Conservation (phyloP, 345 rosid genomes). For the Arabis alpina region DNA sequence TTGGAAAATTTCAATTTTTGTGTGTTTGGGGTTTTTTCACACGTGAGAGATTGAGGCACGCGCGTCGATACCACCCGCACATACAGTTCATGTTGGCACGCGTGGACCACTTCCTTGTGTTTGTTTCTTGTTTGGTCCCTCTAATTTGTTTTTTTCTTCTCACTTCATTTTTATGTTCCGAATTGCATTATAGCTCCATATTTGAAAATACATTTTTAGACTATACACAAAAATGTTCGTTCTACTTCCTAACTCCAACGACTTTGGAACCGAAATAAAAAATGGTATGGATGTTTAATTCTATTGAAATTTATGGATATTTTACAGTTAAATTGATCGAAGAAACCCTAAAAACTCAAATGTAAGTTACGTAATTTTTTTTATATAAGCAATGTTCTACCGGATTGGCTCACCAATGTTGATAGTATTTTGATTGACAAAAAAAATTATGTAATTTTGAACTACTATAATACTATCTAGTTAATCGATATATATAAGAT, state of each 20-base stretch:
- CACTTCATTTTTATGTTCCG: background rate
- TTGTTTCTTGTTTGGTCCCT: too few species aligned
- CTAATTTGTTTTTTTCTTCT: background rate
- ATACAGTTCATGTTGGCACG: slow-evolving; percentile 56
- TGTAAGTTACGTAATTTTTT: too few species aligned
- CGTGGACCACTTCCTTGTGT: slow-evolving; percentile 58
- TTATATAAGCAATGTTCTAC: too few species aligned
- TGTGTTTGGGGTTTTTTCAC: slow-evolving; percentile 37
- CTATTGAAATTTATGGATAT: background rate
- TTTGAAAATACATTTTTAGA: too few species aligned
- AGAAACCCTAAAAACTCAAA: too few species aligned
- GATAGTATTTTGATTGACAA: too few species aligned
- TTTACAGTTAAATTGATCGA: background rate
- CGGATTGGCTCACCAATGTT: too few species aligned
- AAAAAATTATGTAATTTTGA: too few species aligned
- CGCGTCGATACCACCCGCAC: slow-evolving; percentile 45
- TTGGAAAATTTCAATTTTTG: background rate
- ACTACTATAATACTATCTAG: too few species aligned
- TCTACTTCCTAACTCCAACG: slow-evolving; percentile 12
- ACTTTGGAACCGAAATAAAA: slow-evolving; percentile 23
- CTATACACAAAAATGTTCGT: background rate
- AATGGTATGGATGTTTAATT: background rate
- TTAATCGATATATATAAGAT: too few species aligned
- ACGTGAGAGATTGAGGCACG: slow-evolving; percentile 66
- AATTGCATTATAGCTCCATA: background rate